A percentile compares a stretch with the other conserved stretches of the same genome.
Evolutionary conservation across 2,329 filamentous ascomycete genomes (phyloP).

Genomic region (Magnaporthiopsis poae): DNA sequence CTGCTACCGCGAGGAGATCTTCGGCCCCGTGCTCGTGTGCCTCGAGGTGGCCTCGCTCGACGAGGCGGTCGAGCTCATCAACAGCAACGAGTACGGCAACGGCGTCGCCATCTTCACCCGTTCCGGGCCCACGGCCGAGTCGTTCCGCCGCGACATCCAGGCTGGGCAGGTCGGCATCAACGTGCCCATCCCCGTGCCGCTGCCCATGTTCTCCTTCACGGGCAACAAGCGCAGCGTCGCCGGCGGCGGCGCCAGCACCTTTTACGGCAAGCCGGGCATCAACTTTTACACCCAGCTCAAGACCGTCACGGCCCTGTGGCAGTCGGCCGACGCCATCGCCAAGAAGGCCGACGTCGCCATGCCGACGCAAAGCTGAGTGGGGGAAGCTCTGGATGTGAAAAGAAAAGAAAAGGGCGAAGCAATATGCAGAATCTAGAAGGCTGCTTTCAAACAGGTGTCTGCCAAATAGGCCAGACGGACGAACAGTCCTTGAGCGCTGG

Average conservation of each 20-base stretch:
- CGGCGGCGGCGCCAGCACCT: slow-evolving; percentile 82
- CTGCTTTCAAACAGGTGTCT: too few relatives aligned
- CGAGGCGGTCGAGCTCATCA: slow-evolving; percentile 72
- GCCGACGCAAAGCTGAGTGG: slow-evolving; percentile 46
- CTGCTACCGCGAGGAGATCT: slow-evolving; percentile 80
- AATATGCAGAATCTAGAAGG: too few relatives aligned
- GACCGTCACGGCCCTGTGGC: slow-evolving; percentile 92
- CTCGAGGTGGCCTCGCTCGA: slow-evolving; percentile 69
- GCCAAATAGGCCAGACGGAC: too few relatives aligned
- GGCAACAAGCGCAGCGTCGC: slow-evolving; percentile 84
- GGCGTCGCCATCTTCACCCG: slow-evolving; percentile 77
- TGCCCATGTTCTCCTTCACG: slow-evolving; percentile 64
- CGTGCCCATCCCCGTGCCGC: slow-evolving; percentile 64
- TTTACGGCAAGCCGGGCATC: slow-evolving; percentile 87
- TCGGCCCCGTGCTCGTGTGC: slow-evolving; percentile 74
- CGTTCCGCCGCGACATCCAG: slow-evolving; percentile 72
- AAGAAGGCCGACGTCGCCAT: slow-evolving; percentile 82
- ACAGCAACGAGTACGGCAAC: slow-evolving; percentile 79
- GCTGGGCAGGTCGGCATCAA: slow-evolving; percentile 81
- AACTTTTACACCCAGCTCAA: slow-evolving; percentile 96
- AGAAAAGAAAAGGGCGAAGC: too few relatives aligned
- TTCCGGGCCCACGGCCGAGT: slow-evolving; percentile 64
- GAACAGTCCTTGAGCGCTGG: too few relatives aligned
- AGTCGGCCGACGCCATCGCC: slow-evolving; percentile 70
- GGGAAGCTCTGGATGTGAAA: too few relatives aligned